Base-by-base conservation (phyloP, 1,139 yeast genomes). In the Sugiyamaella grinbergsii region DNA sequence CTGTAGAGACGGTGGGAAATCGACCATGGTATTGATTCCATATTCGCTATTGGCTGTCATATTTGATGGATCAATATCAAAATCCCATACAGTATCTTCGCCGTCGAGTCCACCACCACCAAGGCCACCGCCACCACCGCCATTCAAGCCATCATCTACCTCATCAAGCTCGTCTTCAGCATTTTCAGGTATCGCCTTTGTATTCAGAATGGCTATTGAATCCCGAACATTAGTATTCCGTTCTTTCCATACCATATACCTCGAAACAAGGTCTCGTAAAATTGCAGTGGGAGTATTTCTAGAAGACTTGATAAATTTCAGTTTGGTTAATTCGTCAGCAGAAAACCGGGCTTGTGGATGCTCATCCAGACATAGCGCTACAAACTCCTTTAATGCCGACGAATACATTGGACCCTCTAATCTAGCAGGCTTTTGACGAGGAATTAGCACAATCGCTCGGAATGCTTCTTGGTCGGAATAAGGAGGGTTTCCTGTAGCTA, bases 401-500 rank as follows among this genome's bases (percentile, higher is more conserved):
- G 95, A 81, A 65, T 88, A 89, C 56, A 83, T 89, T 49, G 93
- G 74, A 5, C 98, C 98, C 64, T 94, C 98, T 49, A 94, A 73
- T 55, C 98, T 76, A 2, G 98, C 96, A 4, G 98, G 98, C 46
- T 91, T 88, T 61, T 87, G 88, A 58, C 91, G 87, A 0, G 96
- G 88, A 53, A 94, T 91, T 68, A 93, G 72, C 66, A 89, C 93
- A 88, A 94, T 87, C 1, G 97, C 98, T 71, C 96, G 79, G 74
- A 86, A 77, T 1, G 96, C 96, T 62, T 93, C 98, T 61, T 88
- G 89, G 58, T 93, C 98, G 60, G 96, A 83, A 64, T 90, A 91
- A 0, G 99, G 99, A 1, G 99, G 99, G 61, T 89, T 89, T 0
- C 98, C 98, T 0, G 98, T 91, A 11, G 96, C 95, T 54, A 93